phyloP scores from a whole-genome alignment of 139 green algal species.

The Chlamydomonas sphaeroides region DNA sequence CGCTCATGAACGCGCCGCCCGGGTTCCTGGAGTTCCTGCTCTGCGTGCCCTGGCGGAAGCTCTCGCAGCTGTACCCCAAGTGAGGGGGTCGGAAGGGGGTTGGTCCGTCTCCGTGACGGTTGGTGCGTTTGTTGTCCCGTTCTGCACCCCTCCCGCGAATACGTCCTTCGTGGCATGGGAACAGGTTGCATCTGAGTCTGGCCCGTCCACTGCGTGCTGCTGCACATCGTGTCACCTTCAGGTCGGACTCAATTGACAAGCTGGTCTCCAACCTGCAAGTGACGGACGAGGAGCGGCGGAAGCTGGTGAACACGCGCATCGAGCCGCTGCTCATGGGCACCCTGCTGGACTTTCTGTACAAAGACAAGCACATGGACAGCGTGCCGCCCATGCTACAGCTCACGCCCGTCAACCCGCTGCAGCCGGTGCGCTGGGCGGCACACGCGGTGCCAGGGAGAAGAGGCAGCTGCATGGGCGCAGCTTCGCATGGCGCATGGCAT shows the following conservation, averaged over 20 bases:
- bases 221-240: too few relatives aligned
- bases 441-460: too few relatives aligned
- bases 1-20: slow-evolving; percentile 72
- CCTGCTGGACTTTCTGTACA: slow-evolving; percentile 76
- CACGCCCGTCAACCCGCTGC: slow-evolving; percentile 25
- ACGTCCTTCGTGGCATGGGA: too few relatives aligned
- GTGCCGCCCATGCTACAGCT: slow-evolving; percentile 67
- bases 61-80: slow-evolving; percentile 62
- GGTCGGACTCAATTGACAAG: slow-evolving; percentile 55
- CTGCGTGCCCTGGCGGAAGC: slow-evolving; percentile 76
- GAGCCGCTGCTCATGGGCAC: slow-evolving; percentile 58
- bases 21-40: slow-evolving; percentile 85
- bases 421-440: slow-evolving; percentile 26
- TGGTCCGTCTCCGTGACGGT: too few relatives aligned
- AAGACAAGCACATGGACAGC: slow-evolving; percentile 54
- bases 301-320: slow-evolving; percentile 71
- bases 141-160: too few relatives aligned
- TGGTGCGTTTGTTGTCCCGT: too few relatives aligned
- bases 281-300: slow-evolving; percentile 52
- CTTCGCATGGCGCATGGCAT: not conserved
- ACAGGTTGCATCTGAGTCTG: too few relatives aligned
- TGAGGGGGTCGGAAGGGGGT: too few relatives aligned
- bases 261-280: slow-evolving; percentile 60
- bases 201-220: too few relatives aligned
- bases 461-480: too few relatives aligned